phyloP scores from a whole-genome alignment of 2,329 filamentous ascomycete species.

The Penicillium aurantiogriseum region DNA sequence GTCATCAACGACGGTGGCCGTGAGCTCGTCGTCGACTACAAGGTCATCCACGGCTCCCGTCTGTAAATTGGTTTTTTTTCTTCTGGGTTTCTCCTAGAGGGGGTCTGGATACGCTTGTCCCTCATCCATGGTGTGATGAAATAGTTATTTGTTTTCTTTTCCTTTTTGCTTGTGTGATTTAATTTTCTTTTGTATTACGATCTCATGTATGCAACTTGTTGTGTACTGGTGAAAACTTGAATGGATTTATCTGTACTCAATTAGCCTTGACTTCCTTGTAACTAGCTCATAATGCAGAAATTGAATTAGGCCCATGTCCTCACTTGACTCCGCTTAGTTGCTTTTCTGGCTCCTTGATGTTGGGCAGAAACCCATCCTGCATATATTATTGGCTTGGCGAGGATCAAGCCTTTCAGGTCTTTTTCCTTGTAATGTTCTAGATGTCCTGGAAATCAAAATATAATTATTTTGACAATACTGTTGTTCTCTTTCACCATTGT shows the following conservation, averaged over 20 bases:
- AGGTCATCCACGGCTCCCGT: slow-evolving; percentile 82
- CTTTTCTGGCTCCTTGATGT: background rate
- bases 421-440: no score
- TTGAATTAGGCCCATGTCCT: background rate
- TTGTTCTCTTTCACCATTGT: background rate
- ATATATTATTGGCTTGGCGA: background rate
- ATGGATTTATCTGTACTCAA: slow-evolving; percentile 9
- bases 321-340: background rate
- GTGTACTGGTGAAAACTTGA: slow-evolving; percentile 20
- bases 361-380: background rate
- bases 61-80: slow-evolving; percentile 48
- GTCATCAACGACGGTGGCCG: slow-evolving; percentile 91
- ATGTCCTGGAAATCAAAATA: background rate
- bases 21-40: slow-evolving; percentile 98
- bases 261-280: slow-evolving; percentile 6
- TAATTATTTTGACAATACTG: no score
- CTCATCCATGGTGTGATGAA: slow-evolving; percentile 16
- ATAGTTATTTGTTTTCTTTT: slow-evolving; percentile 15
- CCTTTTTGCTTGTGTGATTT: slow-evolving; percentile 20
- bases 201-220: slow-evolving; percentile 19
- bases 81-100: slow-evolving; percentile 5
- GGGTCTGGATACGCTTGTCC: slow-evolving; percentile 5
- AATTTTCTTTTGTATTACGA: slow-evolving; percentile 29
- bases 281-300: slow-evolving; percentile 4
- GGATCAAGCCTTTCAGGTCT: background rate